Evolutionary conservation across 805 yeast species (phyloP).

Genomic region (Lipomyces yamanashiensis): DNA sequence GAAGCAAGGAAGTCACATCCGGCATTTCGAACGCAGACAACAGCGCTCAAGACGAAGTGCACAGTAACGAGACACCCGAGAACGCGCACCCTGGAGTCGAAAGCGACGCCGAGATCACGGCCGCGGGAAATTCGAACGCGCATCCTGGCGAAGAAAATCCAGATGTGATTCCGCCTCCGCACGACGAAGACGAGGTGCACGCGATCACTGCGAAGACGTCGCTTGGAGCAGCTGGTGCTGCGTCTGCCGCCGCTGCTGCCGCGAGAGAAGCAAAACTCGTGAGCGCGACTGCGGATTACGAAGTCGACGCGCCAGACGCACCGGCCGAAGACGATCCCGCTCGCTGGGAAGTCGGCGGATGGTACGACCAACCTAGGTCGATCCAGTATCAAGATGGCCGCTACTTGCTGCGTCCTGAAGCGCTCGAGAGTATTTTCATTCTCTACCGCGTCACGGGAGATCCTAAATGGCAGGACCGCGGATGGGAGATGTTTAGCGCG

Average conservation of each 20-base stretch:
- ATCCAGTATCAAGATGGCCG: slow-evolving; percentile 36
- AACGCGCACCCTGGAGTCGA: slow-evolving; percentile 10
- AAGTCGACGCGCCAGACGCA: slow-evolving; percentile 5
- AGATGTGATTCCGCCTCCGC: slow-evolving; percentile 13
- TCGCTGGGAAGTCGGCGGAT: slow-evolving; percentile 31
- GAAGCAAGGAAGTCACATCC: not conserved
- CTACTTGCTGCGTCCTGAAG: slow-evolving; percentile 62
- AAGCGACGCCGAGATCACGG: slow-evolving; percentile 8
- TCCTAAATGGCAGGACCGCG: slow-evolving; percentile 58
- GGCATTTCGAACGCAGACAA: not conserved
- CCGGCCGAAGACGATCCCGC: slow-evolving; percentile 12
- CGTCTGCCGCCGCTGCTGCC: slow-evolving; percentile 6
- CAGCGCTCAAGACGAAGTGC: not conserved
- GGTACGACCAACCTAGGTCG: slow-evolving; percentile 37
- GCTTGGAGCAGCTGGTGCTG: slow-evolving; percentile 2
- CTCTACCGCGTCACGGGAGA: slow-evolving; percentile 67
- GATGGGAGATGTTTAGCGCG: slow-evolving; percentile 54
- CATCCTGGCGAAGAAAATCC: slow-evolving; percentile 17
- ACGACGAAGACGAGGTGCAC: slow-evolving; percentile 11
- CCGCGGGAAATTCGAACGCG: slow-evolving; percentile 8
- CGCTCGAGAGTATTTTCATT: slow-evolving; percentile 63
- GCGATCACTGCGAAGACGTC: not conserved
- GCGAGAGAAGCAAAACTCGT: not conserved
- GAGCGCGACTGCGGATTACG: not conserved
- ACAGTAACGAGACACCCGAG: not conserved